Base-by-base conservation (phyloP, 2,329 filamentous ascomycete genomes). In the Daldinia sp. region DNA sequence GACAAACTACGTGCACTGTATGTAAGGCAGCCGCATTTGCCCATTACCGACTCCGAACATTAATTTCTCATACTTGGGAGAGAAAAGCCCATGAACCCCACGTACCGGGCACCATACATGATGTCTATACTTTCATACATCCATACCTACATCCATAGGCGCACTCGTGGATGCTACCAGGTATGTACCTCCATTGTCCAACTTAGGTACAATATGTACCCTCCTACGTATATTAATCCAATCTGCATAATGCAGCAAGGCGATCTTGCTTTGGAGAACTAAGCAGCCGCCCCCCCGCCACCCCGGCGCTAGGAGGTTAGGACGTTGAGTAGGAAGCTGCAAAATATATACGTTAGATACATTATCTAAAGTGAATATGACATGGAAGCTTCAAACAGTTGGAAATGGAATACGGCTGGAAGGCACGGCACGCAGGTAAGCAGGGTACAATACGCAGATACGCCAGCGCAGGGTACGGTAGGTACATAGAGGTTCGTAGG, bases 211-310 rank as follows among this genome's bases (percentile, higher is more conserved):
- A 23, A 21, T 41, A 47, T 15, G 32, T 34, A 55, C n/a, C n/a
- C n/a, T n/a, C 25, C 32, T 64, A 62, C 35, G 19, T 61, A 57
- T 17, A 54, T 43, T 15, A 23, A 51, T 35, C 13, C 13, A 45
- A 45, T 53, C 51, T 63, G 51, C 51, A 66, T 17, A 50, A 49
- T 66, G 59, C 60, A 57, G 59, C 47, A 75, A 71, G 70, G 70
- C 71, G 69, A 73, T 74, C 74, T 70, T 67, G 70, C 70, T 70
- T 65, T 66, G 64, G 56, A 68, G 57, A 35, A 52, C 29, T 35
- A n/a, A 45, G 53, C 32, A 68, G 67, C 25, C 23, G 34, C 8
- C 41, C 29, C 19, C 32, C 48, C 7, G 48, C 48, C 29, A 48
- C 43, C 15, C 35, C 19, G 30, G 54, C 54, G 58, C 62, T 65